Base-by-base conservation (phyloP, 1,284 basidiomycete genomes). In the Papiliotrema fonsecae region DNA sequence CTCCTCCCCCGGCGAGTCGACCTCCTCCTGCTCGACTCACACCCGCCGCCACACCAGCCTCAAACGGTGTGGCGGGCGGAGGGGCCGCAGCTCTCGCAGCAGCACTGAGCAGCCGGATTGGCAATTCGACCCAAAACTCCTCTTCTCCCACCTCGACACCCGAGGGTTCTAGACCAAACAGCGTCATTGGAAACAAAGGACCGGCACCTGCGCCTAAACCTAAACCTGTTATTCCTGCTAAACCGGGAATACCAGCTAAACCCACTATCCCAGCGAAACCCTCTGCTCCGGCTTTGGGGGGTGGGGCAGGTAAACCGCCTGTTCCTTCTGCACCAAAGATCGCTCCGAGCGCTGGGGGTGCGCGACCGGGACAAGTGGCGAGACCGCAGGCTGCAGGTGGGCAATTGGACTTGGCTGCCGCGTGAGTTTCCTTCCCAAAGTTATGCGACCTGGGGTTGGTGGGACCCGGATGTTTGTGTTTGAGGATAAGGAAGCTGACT, bases 361-460 rank as follows among this genome's bases (percentile, higher is more conserved):
- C 31, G 1, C 57, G 55, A 42, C 56, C 60, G 2, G 76, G 74
- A 22, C 56, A 42, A 13, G 73, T 67, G 10, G 74, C 70, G 49
- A 67, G 70, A 19, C 72, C 77, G 36, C 73, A 63, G 42, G 75
- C 76, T 4, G 69, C 77, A 1, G 68, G 75, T 22, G 83, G 87
- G 22, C 87, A 90, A 67, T 63, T 89, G 73, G 88, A 90, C 74
- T 75, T 92, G 57, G 87, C 88, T 54, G 87, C 88, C 42, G 73
- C 70, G 60, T 69, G 51, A 67, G 68, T 64, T 11, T 9, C 6
- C n/a, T 14, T 6, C 11, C 30, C 14, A 28, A 11, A 18, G 18
- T 16, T 16, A n/a, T 4, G 24, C 9, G 6, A 30, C 10, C 9
- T 22, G 9, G n/a, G 7, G 28, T 26, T 42, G 40, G 30, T 42